Base-by-base conservation (phyloP, 768 basidiomycete genomes). In the Termitomyces sp. region DNA sequence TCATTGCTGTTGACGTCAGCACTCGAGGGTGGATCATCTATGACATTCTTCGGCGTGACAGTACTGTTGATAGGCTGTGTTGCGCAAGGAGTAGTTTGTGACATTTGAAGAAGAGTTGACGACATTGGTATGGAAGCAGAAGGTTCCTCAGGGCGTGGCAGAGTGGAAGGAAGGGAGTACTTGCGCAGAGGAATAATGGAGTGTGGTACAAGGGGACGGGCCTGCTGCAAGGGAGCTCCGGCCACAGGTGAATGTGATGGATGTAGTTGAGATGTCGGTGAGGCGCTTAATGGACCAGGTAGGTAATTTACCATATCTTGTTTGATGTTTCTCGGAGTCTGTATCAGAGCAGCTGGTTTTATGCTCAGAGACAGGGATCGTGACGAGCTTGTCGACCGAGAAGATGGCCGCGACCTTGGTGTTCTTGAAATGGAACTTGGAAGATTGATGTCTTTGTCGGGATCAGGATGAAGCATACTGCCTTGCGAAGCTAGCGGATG, bases 211-310 rank as follows among this genome's bases (percentile, higher is more conserved):
- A 7, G 26, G 17, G 26, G 50, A 28, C 17, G 17, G 9, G 15
- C 7, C 12, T 51, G 17, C 14, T 51, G 26, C n/a, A 7, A 30
- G 26, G 17, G n/a, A 30, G n/a, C n/a, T 41, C 41, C 50, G 40
- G 11, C 37, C 14, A n/a, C 38, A 51, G 26, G 17, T 30, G 38
- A 41, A 12, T 30, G 38, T 6, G 41, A 51, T 26, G 50, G 50
- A 40, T 51, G 28, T 40, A 14, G 26, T 40, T 53, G 62, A 31
- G 50, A 21, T 49, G 43, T 19, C 10, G 53, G 38, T 14, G 50
- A n/a, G 12, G 55, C 52, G 43, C 49, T 62, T 31, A 53, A 35
- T 23, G 58, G 58, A 45, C 50, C 54, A 23, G 58, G 31, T 40
- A 50, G 41, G 28, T 44, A 55, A n/a, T 41, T 23, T 9, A 14